Evolutionary conservation across 495 filamentous ascomycete species (phyloP), one percentile per base, ranked within the genome.

Genomic region (Talaromyces thailandensis): DNA sequence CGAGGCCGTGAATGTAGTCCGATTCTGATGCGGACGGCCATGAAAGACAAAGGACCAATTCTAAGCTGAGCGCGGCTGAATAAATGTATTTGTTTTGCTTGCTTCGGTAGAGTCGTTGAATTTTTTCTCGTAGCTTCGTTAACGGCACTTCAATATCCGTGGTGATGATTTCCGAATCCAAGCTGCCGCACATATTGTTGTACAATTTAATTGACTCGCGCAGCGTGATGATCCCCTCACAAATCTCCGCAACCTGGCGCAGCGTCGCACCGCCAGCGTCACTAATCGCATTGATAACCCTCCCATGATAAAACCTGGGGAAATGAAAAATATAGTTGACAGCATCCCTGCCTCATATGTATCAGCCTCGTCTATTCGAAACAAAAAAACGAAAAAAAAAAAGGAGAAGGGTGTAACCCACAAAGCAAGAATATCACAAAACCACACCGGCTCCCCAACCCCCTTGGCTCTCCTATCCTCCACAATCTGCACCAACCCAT

Each of bases 401-500:
- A 16, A 14, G 14, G 35, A 3, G 28, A 29, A 29, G n/a, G n/a
- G n/a, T n/a, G 18, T 14, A 4, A 35, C 56, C 40, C 4, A 58
- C 56, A 58, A 12, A 35, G 24, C 11, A 9, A 58, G 25, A 40
- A 58, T 16, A 58, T 58, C 56, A 58, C 26, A 35, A 35, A 18
- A 31, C 63, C 65, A 67, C 1, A 45, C 18, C 6, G 61, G 61
- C 31, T 58, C n/a, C 11, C 40, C 23, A 25, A 53, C 23, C 58
- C 63, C 55, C 32, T 52, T 58, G 12, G 43, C 48, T 26, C 63
- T 35, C 59, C 69, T 66, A 6, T 70, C 68, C 32, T 32, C 62
- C 2, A 71, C 51, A 24, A 71, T 64, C 21, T 66, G 58, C 5
- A 61, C 64, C 7, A 68, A 52, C 2, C 69, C 69, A 64, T 70